Evolutionary conservation across 306 rosid species (phyloP).

Genomic region (Trifolium repens): DNA sequence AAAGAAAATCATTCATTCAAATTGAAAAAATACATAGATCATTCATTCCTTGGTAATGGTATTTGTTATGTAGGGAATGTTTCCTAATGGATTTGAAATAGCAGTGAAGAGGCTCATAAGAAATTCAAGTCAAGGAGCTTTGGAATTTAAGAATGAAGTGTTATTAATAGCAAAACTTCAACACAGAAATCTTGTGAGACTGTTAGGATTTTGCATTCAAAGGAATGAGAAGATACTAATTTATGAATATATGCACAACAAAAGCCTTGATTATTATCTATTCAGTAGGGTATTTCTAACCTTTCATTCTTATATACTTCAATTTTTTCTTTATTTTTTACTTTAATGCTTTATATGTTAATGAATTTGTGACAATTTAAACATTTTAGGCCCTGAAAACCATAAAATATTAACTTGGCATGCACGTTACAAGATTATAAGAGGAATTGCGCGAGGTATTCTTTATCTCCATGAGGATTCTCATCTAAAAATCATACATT

Average conservation of each 20-base stretch:
- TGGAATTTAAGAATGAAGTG: constrained; percentile 43
- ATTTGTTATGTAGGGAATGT: constrained; percentile 33
- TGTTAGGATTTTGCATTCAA: constrained; percentile 40
- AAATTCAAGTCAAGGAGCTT: constrained; percentile 41
- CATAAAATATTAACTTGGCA: constrained; percentile 38
- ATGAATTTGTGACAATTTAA: background rate
- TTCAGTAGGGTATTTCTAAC: constrained; percentile 37
- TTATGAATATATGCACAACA: constrained; percentile 43
- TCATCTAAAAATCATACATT: constrained; percentile 38
- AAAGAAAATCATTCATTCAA: too few relatives aligned
- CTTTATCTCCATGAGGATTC: constrained; percentile 46
- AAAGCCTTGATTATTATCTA: constrained; percentile 45
- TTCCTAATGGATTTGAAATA: constrained; percentile 41
- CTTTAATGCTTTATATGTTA: background rate
- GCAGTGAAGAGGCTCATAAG: constrained; percentile 45
- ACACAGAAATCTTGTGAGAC: constrained; percentile 45
- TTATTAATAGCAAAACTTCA: constrained; percentile 41
- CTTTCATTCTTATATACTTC: constrained; percentile 8
- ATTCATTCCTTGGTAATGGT: too few relatives aligned
- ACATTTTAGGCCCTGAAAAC: constrained; percentile 20
- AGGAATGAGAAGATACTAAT: constrained; percentile 41
- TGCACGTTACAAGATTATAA: constrained; percentile 39
- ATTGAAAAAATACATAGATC: too few relatives aligned
- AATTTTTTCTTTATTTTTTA: background rate
- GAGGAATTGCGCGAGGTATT: constrained; percentile 41